These are phyloP conservation scores for Rehmannia glutinosa DNA, from an alignment of 257 asterid genomes.

Conservation along the genomic window DNA sequence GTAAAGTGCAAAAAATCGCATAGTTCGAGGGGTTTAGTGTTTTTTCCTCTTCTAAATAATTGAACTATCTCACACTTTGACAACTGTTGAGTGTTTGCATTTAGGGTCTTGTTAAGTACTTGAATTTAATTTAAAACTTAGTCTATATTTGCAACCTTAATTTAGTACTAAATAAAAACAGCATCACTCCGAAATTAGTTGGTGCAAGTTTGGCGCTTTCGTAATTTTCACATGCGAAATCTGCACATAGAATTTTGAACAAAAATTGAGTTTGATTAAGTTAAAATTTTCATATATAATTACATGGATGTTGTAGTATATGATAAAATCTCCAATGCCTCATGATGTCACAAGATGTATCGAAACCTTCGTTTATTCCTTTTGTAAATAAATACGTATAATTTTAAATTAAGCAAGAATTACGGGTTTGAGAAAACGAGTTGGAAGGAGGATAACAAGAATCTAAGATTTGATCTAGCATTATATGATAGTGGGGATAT, in stretches of 20 bases:
- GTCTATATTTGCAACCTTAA: background rate
- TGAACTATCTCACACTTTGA: background rate
- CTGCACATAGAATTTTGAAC: no score
- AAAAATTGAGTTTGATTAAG: no score
- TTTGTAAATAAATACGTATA: background rate
- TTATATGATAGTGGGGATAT: background rate
- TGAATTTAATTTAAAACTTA: background rate
- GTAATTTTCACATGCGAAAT: no score
- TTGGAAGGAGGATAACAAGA: background rate
- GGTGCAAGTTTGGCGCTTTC: background rate
- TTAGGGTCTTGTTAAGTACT: background rate
- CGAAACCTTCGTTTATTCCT: no score
- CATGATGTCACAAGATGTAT: background rate
- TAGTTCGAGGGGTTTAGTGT: no score
- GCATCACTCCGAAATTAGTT: background rate
- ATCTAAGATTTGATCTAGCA: background rate
- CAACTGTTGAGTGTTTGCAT: no score
- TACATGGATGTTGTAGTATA: no score
- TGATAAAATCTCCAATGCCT: no score
- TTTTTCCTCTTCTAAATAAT: background rate
- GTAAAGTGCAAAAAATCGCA: no score
- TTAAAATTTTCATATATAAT: no score
- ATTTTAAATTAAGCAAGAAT: background rate
- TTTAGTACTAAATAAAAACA: background rate
- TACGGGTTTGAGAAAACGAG: constrained; percentile 1